Base-by-base conservation (phyloP, 306 rosid genomes). In the Cicer pinnatifidum region DNA sequence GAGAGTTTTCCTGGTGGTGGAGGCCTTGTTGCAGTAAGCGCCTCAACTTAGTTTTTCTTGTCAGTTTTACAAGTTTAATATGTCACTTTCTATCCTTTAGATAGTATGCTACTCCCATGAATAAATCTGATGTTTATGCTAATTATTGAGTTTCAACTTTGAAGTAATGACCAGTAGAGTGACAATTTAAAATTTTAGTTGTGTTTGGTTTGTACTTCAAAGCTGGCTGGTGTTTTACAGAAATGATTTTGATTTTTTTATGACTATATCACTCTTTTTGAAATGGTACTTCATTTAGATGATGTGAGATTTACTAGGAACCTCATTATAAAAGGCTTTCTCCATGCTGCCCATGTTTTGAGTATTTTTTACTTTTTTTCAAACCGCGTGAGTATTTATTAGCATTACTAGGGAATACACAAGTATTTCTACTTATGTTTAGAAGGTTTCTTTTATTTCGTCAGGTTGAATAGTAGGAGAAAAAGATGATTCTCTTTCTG, bases 1-100 rank as follows among this genome's bases (percentile, higher is more conserved):
- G 99, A 91, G 78, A 86, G 86, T 85, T 95, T 95, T 86, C 99
- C 99, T 59, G 84, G 96, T 35, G 60, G 80, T 67, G 97, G 96
- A 72, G 86, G 92, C 81, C 89, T 90, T 78, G 52, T 90, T 81
- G 90, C 99, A 17, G 99, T 91, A 82, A 81, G 96, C 69, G 35
- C 78, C 71, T 71, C 48, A 17, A 51, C 69, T 72, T 13, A 40
- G 4, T 40, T 13, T 75, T 77, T 3, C 41, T 1, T 38, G 16
- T 61, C 35, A 35, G 12, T 53, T 28, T 73, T 73, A 62, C 28
- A 67, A 73, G 35, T 63, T 70, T 19, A 46, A 11, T 64, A 3
- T 39, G 9, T 61, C 51, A 45, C 76, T 63, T 73, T 73, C 51
- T 47, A 47, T 73, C 63, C 60, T 51, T 50, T 59, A 53, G 63